Percentiles rank a stretch among this genome's conserved stretches.
Conservation (phyloP, 768 basidiomycete genomes). For the Lactarius sp. region DNA sequence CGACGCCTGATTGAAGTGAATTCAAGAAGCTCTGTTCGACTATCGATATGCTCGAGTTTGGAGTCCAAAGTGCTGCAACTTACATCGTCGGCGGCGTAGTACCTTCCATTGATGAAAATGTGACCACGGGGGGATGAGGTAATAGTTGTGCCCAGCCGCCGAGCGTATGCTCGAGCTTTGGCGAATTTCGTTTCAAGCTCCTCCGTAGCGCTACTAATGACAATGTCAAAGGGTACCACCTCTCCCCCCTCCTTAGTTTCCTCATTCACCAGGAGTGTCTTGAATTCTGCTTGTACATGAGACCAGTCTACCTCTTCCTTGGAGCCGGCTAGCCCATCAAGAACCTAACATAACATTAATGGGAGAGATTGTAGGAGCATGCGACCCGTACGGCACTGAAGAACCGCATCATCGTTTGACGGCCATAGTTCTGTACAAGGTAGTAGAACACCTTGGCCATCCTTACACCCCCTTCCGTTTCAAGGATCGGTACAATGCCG, state of each 20-base stretch:
- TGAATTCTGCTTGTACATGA: slow-evolving; percentile 7
- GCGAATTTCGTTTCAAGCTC: slow-evolving; percentile 21
- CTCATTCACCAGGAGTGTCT: slow-evolving; percentile 1
- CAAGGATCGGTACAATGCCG: slow-evolving; percentile 74
- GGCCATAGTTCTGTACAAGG: slow-evolving; percentile 13
- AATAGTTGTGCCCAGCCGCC: slow-evolving; percentile 32
- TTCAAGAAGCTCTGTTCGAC: slow-evolving; percentile 54
- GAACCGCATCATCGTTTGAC: slow-evolving; percentile 2
- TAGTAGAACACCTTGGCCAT: slow-evolving; percentile 37
- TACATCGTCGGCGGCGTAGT: slow-evolving; percentile 15
- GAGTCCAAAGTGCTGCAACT: background rate
- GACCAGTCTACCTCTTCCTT: slow-evolving; percentile 9
- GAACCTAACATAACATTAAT: slow-evolving; percentile 1
- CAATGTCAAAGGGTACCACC: slow-evolving; percentile 4
- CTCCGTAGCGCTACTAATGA: slow-evolving; percentile 6
- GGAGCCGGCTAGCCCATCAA: background rate
- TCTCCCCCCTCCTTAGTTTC: slow-evolving; percentile 4
- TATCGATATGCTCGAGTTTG: background rate
- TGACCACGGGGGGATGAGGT: slow-evolving; percentile 32
- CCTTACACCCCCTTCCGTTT: slow-evolving; percentile 40
- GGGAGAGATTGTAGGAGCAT: background rate
- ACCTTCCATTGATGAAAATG: slow-evolving; percentile 46
- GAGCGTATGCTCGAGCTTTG: slow-evolving; percentile 32
- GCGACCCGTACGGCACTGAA: slow-evolving; percentile 5
- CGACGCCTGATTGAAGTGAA: slow-evolving; percentile 56